Evolutionary conservation across 495 filamentous ascomycete species (phyloP).

Genomic region (Aspergillus biplanus): DNA sequence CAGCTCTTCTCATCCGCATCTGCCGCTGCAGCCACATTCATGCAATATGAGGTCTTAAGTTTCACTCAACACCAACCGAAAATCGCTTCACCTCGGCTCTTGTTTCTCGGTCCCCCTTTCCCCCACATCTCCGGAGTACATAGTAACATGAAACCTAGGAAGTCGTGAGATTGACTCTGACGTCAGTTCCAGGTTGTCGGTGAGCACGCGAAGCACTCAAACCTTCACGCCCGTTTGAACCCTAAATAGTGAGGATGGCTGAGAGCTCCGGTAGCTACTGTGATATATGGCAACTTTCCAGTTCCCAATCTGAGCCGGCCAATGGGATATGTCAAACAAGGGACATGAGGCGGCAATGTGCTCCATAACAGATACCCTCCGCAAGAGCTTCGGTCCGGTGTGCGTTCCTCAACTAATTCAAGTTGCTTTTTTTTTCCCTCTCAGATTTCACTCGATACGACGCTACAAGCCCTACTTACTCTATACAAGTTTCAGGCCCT

Average conservation of each 20-base stretch:
- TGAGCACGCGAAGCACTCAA: constrained; percentile 2
- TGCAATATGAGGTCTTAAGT: constrained; percentile 5
- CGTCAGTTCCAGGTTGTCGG: constrained; percentile 11
- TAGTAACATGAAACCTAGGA: not conserved
- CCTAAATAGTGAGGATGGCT: not conserved
- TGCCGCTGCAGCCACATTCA: constrained; percentile 3
- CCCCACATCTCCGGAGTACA: not conserved
- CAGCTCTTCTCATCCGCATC: not conserved
- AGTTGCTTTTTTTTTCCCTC: not conserved
- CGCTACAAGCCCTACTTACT: not conserved
- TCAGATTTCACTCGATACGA: not conserved
- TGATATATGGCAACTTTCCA: constrained; percentile 12
- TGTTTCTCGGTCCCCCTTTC: not conserved
- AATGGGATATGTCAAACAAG: constrained; percentile 17
- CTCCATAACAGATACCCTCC: not conserved
- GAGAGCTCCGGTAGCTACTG: not conserved
- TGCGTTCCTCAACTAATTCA: not conserved
- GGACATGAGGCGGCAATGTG: constrained; percentile 13
- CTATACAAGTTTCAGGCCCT: not conserved
- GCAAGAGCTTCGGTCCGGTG: not conserved
- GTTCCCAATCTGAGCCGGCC: not conserved
- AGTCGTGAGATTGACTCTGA: not conserved
- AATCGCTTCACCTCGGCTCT: not conserved
- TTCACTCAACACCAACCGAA: not conserved
- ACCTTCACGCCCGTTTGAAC: not conserved